Base-by-base conservation (phyloP, 805 yeast species). In the Myxozyma neglecta region DNA sequence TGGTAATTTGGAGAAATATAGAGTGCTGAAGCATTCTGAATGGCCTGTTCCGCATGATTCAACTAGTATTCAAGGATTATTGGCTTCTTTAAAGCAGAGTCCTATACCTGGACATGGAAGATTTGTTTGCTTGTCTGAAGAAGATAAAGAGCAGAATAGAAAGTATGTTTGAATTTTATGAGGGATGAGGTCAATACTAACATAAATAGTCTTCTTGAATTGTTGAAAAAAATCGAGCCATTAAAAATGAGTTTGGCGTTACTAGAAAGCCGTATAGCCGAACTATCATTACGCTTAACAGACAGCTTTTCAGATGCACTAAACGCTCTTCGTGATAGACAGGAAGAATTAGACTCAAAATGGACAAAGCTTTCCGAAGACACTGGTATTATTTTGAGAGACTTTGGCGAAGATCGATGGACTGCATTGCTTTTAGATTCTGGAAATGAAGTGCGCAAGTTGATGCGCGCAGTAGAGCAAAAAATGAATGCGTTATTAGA, bases 381-480 rank as follows among this genome's bases (percentile, higher is more conserved):
- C 16, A 32, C 63, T 6, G 48, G 50, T 8, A 16, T 16, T 4
- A 29, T 60, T 16, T 14, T 18, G 32, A 24, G 29, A n/a, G 51
- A 53, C 43, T 47, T 62, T 42, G 67, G 67, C 10, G 67, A 64
- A 49, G 60, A 63, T 5, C 37, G 64, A 20, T 63, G 66, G 66
- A 35, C 47, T 32, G 53, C 52, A 3, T 24, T 57, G 39, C 51
- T 59, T n/a, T 20, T 29, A 1, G 58, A 56, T 14, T 59, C 61
- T 2, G 53, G 53, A 11, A 47, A 58, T 9, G 50, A 58, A 53
- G 54, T 59, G 11, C 51, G 62, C 11, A 53, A 57, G 18, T 37
- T 58, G 39, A 62, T 62, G 59, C 43, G 55, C 13, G 29, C 37
- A 13, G 20, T 56, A 8, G 63, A 62, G 42, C 48, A 46, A 11